A percentile compares a stretch with the other conserved stretches of the same genome.
These are phyloP conservation scores for Pharus latifolius DNA, from an alignment of 176 grass and related monocot genomes.

Conservation along the genomic window DNA sequence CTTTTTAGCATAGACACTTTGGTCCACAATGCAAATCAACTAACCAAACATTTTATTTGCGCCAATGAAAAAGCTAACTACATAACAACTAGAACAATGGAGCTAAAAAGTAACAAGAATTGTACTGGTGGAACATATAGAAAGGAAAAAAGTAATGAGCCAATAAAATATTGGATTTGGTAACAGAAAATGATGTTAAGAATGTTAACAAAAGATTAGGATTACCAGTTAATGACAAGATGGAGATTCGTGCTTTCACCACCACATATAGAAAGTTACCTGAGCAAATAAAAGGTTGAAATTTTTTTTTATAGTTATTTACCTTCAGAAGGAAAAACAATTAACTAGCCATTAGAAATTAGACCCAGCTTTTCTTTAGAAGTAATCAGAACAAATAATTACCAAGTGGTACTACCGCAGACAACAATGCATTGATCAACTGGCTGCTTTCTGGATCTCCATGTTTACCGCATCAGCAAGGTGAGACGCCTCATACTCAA, in stretches of 20 bases:
- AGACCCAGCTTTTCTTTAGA: background rate
- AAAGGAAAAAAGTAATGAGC: too few species aligned
- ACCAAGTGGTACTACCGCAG: constrained; percentile 10
- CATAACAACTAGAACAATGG: background rate
- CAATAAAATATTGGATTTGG: too few species aligned
- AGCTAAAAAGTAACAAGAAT: background rate
- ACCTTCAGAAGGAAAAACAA: constrained; percentile 3
- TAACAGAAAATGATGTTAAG: background rate
- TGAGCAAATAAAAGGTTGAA: background rate
- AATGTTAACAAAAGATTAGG: background rate
- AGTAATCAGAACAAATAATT: constrained; percentile 19
- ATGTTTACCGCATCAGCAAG: constrained; percentile 62
- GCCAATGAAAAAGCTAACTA: background rate
- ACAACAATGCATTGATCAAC: constrained; percentile 24
- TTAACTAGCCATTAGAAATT: background rate
- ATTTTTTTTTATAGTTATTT: background rate
- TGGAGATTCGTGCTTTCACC: background rate
- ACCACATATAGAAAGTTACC: background rate
- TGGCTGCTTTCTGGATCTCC: constrained; percentile 51
- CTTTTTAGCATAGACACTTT: background rate
- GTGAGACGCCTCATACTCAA: constrained; percentile 66
- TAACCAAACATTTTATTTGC: background rate
- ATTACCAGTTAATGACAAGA: constrained; percentile 9
- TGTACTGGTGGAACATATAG: background rate
- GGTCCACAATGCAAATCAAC: background rate